Percentiles rank a stretch among this genome's conserved stretches.
Evolutionary conservation across 176 grass and related monocot genomes (phyloP).

Genomic region (Metroxylon sagu): DNA sequence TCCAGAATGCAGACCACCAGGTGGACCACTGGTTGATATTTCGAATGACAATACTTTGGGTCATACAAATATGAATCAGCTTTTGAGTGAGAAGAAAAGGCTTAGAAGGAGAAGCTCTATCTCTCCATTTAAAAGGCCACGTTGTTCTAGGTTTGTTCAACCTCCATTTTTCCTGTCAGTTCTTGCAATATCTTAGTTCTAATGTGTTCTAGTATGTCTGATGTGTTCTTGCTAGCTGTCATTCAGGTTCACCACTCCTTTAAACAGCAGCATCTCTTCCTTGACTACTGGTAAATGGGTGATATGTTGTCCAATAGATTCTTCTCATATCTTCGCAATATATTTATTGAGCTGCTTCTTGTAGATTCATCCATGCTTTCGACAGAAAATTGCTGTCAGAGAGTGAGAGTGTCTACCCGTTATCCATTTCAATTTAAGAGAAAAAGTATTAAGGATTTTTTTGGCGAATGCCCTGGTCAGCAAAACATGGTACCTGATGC

Average conservation of each 20-base stretch:
- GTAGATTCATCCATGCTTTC: constrained; percentile 53
- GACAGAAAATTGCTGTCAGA: constrained; percentile 40
- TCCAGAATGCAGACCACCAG: constrained; percentile 20
- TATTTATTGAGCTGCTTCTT: constrained; percentile 22
- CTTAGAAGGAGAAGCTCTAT: constrained; percentile 48
- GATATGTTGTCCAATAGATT: background rate
- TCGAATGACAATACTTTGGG: constrained; percentile 30
- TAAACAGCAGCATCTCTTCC: constrained; percentile 34
- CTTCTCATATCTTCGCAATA: constrained; percentile 2
- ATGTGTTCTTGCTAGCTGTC: constrained; percentile 41
- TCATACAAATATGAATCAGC: constrained; percentile 26
- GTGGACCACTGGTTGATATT: constrained; percentile 50
- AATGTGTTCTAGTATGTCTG: constrained; percentile 28
- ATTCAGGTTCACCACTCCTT: constrained; percentile 71
- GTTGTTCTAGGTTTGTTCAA: constrained; percentile 65
- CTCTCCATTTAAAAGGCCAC: constrained; percentile 80
- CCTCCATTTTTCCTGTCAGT: too few relatives aligned
- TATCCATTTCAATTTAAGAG: constrained; percentile 72
- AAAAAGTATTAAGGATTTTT: constrained; percentile 60
- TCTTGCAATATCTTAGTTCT: too few relatives aligned
- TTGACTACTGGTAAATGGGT: constrained; percentile 48
- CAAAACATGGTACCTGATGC: constrained; percentile 35
- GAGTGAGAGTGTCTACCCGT: constrained; percentile 32
- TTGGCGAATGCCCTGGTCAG: constrained; percentile 39
- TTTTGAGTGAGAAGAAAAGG: constrained; percentile 44